Evolutionary conservation across 371 early-diverging fungal species (phyloP), one percentile per base, ranked within the genome.

Genomic region (Rhizomucor miehei): DNA sequence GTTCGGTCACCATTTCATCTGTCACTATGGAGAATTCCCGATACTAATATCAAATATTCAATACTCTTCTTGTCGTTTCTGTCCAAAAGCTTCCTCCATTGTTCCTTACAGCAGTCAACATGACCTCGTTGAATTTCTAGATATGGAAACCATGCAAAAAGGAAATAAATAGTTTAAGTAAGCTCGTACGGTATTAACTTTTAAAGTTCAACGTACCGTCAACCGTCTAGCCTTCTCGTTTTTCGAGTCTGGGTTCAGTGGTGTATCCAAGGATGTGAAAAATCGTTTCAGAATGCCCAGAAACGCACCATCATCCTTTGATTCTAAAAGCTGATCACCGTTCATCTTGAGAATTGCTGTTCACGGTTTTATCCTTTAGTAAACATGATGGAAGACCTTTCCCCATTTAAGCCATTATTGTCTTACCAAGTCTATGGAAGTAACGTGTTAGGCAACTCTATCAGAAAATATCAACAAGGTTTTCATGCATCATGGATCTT

Each of bases 241-340:
- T 1, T 63, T 62, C 6, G 67, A 73, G 41, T 84, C 77, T 0
- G 86, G 83, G 59, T 87, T 77, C 10, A 83, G 80, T 3, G 82
- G 82, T 10, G 85, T 73, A 57, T 88, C 91, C 49, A 93, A 65
- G 14, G 82, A 69, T 3, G 62, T 61, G 39, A 92, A 93, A 65
- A 87, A 94, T 21, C 75, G 58, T 60, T 92, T 92, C 23, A 94
- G 65, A 5, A 86, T 71, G 57, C 81, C 82, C 79, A 97, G 85
- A 54, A 98, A 88, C 29, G 87, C 88, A 13, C 98, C 98, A 60
- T 98, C 99, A 55, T 97, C 98, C 17, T 82, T 77, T 5, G 89
- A 82, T 19, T 89, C 79, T 56, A 98, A 57, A 40, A 98, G 72
- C 10, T 82, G 86, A 36, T 93, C 92, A 12, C 94, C 95, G 66